Evolutionary conservation across 306 rosid species (phyloP).

Genomic region (Luffa acutangula): DNA sequence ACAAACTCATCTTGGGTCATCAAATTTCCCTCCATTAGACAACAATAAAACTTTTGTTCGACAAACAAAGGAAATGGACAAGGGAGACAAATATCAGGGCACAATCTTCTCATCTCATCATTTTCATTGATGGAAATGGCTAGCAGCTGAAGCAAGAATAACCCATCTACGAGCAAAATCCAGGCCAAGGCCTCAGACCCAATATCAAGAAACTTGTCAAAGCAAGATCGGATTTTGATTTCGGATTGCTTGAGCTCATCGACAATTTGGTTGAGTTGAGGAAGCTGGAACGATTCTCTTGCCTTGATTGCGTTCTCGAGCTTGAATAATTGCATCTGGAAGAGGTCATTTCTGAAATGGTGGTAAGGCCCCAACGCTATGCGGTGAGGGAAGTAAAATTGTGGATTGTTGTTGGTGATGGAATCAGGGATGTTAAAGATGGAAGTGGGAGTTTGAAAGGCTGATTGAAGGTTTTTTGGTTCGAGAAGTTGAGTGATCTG

Average conservation of each 20-base stretch:
- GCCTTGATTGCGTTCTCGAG: not conserved
- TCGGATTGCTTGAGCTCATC: not conserved
- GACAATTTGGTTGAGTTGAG: not conserved
- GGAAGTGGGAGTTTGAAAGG: not conserved
- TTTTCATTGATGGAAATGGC: not conserved
- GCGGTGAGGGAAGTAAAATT: not conserved
- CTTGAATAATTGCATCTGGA: conserved; percentile 1
- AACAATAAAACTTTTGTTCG: not conserved
- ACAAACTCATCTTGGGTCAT: not conserved
- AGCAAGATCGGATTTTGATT: not conserved
- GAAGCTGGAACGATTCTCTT: not conserved
- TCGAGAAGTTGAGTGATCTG: not conserved
- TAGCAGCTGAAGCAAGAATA: conserved; percentile 1
- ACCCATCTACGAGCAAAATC: not conserved
- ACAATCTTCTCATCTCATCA: not conserved
- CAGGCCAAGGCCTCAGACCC: not conserved
- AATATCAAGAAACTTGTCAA: not conserved
- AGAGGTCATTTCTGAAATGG: not conserved
- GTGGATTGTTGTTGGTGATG: not conserved
- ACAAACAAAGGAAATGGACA: conserved; percentile 1
- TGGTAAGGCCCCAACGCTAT: conserved; percentile 8
- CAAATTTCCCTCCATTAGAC: not conserved
- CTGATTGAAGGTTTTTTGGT: not conserved
- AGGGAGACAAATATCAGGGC: not conserved
- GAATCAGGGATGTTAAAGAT: not conserved